A percentile compares a stretch with the other conserved stretches of the same genome.
Conservation (phyloP, 78 protist genomes). For the Anaeramoeba flamelloides region DNA sequence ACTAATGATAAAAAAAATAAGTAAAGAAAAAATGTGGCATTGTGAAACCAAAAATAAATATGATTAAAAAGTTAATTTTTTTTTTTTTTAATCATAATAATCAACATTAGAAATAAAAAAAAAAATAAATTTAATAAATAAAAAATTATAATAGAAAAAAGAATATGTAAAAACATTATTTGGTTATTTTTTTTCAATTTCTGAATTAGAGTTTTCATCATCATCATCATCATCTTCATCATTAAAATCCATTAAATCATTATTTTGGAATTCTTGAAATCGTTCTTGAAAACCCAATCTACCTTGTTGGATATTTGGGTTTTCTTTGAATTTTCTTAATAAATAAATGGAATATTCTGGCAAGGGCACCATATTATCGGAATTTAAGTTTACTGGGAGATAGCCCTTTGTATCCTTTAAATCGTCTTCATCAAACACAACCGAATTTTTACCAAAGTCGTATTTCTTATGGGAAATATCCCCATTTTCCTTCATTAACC, state of each 20-base stretch:
- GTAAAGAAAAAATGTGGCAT: no score
- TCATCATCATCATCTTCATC: neutral
- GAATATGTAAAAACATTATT: no score
- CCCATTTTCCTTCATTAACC: neutral
- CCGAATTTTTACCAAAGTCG: neutral
- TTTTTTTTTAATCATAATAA: no score
- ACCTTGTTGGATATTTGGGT: neutral
- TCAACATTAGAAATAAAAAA: no score
- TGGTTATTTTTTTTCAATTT: no score
- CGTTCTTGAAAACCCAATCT: neutral
- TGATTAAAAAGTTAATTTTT: no score
- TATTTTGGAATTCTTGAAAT: neutral
- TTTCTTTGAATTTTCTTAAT: neutral
- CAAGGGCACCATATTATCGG: neutral
- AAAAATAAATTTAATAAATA: no score
- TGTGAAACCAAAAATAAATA: no score
- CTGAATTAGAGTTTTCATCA: neutral
- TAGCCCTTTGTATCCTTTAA: neutral
- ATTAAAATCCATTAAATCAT: neutral
- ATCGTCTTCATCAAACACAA: neutral
- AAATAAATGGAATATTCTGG: neutral
- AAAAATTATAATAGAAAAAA: no score
- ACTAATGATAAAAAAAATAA: no score
- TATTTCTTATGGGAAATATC: neutral
- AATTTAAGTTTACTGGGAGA: neutral